Conservation (phyloP, 1,139 yeast species). For the Suhomyces bolitotheri region DNA sequence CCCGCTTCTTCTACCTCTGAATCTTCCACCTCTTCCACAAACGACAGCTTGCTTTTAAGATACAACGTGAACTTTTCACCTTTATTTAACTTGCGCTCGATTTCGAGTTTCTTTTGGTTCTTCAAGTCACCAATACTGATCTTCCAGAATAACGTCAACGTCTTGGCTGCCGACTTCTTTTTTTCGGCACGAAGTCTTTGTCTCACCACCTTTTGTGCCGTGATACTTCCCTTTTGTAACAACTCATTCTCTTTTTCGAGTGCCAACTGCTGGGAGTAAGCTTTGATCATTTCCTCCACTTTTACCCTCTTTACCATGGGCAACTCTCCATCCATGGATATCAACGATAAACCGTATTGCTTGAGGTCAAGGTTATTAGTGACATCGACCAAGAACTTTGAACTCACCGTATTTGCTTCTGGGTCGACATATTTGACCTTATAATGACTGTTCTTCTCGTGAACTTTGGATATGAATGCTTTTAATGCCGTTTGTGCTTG, state of each 20-base stretch:
- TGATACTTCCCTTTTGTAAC: slow-evolving; percentile 35
- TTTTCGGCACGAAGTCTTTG: slow-evolving; percentile 35
- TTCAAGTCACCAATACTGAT: slow-evolving; percentile 42
- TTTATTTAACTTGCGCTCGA: slow-evolving; percentile 31
- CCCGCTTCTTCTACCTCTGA: slow-evolving; percentile 10
- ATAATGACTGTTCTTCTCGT: slow-evolving; percentile 22
- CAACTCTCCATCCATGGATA: slow-evolving; percentile 25
- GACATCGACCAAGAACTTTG: slow-evolving; percentile 28
- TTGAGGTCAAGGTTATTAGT: slow-evolving; percentile 33
- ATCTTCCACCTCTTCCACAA: slow-evolving; percentile 13
- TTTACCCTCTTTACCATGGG: slow-evolving; percentile 33
- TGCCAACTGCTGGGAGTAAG: slow-evolving; percentile 37
- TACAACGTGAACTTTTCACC: slow-evolving; percentile 37
- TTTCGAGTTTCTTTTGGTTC: slow-evolving; percentile 40
- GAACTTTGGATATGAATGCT: slow-evolving; percentile 31
- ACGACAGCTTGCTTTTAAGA: slow-evolving; percentile 21
- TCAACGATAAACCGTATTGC: slow-evolving; percentile 31
- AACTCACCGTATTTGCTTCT: slow-evolving; percentile 23
- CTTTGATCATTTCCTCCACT: slow-evolving; percentile 35
- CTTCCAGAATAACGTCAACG: slow-evolving; percentile 38
- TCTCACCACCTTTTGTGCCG: slow-evolving; percentile 31
- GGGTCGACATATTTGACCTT: slow-evolving; percentile 32
- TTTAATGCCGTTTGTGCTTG: slow-evolving; percentile 33
- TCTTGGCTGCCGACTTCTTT: slow-evolving; percentile 40
- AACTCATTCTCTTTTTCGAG: slow-evolving; percentile 33